Evolutionary conservation across 2,329 filamentous ascomycete genomes (phyloP), one percentile per base, ranked within the genome.

Genomic region (Pseudopithomyces maydicus): DNA sequence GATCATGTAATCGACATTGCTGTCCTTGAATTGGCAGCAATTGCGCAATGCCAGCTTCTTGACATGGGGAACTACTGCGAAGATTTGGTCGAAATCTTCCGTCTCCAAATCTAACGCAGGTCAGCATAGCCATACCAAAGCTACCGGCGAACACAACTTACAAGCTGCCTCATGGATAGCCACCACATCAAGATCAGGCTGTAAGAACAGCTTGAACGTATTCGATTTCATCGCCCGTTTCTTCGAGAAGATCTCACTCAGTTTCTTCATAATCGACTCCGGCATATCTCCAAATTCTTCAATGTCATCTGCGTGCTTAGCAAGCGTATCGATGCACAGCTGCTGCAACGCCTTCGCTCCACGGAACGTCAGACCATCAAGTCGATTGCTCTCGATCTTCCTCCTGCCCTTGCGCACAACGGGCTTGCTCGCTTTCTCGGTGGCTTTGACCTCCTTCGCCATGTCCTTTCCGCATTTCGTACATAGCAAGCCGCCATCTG

Each of bases 11-110:
- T 91, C 85, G 75, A 97, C 84, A 41, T 92, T 90, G 38, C 82
- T 82, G 68, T 97, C 90, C 75, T 96, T 97, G 81, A 97, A 89
- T 70, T 97, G 93, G 48, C 95, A 90, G n/a, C 89, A 91, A 68
- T 93, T 94, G 47, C 90, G 87, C 11, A 96, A 79, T 62, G 92
- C 90, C 55, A 97, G 81, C 42, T 83, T 84, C 66, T 86, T 86
- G 52, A 97, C 79, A 6, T 81, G 82, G 0, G 90, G 87, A 55
- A 90, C 88, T 2, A 87, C 83, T 50, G 92, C 89, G 60, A 97
- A 92, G 41, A 97, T 91, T 62, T 88, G 85, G 46, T 90, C 84
- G 63, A 90, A 92, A 68, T 98, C 92, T 63, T 92, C 85, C 2
- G 85, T 84, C 47, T 85, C 84, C 11, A 98, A 83, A 64, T 88